These are phyloP conservation scores for Xylaria hypoxylon DNA, from an alignment of 2,329 filamentous ascomycete species.

Conservation along the genomic window DNA sequence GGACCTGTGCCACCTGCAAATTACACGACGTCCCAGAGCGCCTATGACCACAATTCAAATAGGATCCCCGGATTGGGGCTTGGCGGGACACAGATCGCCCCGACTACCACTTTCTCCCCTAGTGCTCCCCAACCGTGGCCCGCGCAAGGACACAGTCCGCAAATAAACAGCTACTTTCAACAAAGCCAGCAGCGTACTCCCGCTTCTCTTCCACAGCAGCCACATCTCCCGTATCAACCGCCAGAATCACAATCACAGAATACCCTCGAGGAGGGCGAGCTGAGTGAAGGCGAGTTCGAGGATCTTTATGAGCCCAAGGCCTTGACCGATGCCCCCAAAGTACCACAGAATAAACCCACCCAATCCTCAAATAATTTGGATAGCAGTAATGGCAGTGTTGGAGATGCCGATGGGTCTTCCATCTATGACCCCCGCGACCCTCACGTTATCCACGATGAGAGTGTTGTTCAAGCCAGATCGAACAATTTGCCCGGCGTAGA, in stretches of 20 bases:
- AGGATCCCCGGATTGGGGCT: constrained; percentile 57
- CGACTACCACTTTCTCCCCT: constrained; percentile 32
- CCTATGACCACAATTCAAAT: constrained; percentile 55
- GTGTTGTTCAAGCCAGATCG: constrained; percentile 40
- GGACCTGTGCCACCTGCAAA: constrained; percentile 40
- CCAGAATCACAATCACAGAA: constrained; percentile 19
- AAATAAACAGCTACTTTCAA: constrained; percentile 23
- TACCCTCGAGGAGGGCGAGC: constrained; percentile 76
- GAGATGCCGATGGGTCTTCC: constrained; percentile 51
- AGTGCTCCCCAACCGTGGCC: constrained; percentile 37
- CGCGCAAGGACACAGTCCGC: constrained; percentile 25
- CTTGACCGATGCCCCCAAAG: constrained; percentile 10
- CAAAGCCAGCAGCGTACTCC: constrained; percentile 24
- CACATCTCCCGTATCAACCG: constrained; percentile 7
- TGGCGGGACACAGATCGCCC: constrained; percentile 40
- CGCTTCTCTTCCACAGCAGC: constrained; percentile 12
- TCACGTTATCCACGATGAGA: constrained; percentile 43
- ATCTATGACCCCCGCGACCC: constrained; percentile 50
- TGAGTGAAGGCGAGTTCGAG: constrained; percentile 77
- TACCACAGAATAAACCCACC: constrained; percentile 19
- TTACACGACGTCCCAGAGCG: constrained; percentile 50
- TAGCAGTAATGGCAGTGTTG: constrained; percentile 44
- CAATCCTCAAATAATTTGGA: constrained; percentile 34
- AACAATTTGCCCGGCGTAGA: constrained; percentile 42
- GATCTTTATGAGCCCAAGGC: constrained; percentile 64